Evolutionary conservation across 768 basidiomycete genomes (phyloP), one percentile per base, ranked within the genome.

Genomic region (Botryobasidium botryosum): DNA sequence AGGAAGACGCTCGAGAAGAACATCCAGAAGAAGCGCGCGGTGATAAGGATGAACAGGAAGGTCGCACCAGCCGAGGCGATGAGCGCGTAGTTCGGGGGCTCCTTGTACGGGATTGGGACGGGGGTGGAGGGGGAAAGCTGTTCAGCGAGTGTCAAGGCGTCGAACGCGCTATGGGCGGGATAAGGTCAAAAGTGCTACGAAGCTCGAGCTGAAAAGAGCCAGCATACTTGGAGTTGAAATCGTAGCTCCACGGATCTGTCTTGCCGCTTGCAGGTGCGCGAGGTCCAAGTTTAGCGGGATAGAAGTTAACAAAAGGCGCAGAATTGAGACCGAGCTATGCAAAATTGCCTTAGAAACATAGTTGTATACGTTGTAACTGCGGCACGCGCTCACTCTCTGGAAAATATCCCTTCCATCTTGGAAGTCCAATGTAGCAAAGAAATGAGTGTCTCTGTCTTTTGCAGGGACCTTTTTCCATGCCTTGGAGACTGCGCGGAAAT

Each of bases 361-460:
- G 10, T 29, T 29, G 28, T 43, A 15, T 12, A 44, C 10, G 26
- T 10, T 1, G 13, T 17, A 12, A 13, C 1, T 0, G 20, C 12
- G 8, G 21, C 21, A 3, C 48, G 53, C 1, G 52, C 57, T 23
- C 42, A 86, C 90, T 68, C 74, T 76, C 64, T 83, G 77, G 65
- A 92, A 99, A 35, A 87, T 69, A 1, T 64, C 60, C 44, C 74
- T 68, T 6, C 74, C 79, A 29, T 82, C 68, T 55, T 83, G 75
- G 57, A 94, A 97, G 61, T 99, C 94, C 25, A 87, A 59, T 10
- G 77, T 79, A 6, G 77, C 94, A 56, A 97, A 99, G 72, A 96
- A 91, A 61, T 96, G 91, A 45, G 68, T 65, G 58, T 85, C 70
- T 33, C 79, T 72, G n/a, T 80, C 62, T 18, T 65, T 66, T 45